Evolutionary conservation across 495 filamentous ascomycete genomes (phyloP).

Genomic region (Xylaria flabelliformis): DNA sequence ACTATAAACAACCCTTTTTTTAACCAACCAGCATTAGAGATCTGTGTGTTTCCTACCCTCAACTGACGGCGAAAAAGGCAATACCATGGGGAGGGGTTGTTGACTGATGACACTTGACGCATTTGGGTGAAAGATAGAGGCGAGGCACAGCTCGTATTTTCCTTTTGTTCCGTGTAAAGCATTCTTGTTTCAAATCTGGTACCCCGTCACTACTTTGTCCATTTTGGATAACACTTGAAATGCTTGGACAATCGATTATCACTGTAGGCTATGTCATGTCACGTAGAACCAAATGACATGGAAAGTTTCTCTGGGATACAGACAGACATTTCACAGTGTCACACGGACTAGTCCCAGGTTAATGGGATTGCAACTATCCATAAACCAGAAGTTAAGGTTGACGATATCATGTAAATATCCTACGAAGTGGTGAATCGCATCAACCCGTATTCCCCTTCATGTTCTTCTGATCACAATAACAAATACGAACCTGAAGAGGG

Average conservation of each 20-base stretch:
- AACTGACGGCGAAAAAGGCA: not conserved
- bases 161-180: constrained; percentile 21
- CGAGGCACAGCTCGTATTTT: constrained; percentile 22
- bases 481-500: no score
- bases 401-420: no score
- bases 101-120: not conserved
- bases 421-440: no score
- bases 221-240: not conserved
- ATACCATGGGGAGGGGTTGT: not conserved
- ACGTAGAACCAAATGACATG: not conserved
- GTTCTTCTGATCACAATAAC: no score
- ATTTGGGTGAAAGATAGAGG: constrained; percentile 24
- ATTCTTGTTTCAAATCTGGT: constrained; percentile 20
- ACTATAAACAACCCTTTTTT: constrained; percentile 27
- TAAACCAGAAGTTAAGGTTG: no score
- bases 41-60: constrained; percentile 11
- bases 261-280: not conserved
- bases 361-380: no score
- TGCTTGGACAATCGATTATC: not conserved
- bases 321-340: not conserved
- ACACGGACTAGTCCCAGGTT: no score
- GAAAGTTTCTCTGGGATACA: not conserved
- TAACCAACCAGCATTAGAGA: constrained; percentile 29
- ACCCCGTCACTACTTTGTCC: not conserved
- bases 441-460: no score